Conservation (phyloP, 441 rosid species). For the Gossypium davidsonii region DNA sequence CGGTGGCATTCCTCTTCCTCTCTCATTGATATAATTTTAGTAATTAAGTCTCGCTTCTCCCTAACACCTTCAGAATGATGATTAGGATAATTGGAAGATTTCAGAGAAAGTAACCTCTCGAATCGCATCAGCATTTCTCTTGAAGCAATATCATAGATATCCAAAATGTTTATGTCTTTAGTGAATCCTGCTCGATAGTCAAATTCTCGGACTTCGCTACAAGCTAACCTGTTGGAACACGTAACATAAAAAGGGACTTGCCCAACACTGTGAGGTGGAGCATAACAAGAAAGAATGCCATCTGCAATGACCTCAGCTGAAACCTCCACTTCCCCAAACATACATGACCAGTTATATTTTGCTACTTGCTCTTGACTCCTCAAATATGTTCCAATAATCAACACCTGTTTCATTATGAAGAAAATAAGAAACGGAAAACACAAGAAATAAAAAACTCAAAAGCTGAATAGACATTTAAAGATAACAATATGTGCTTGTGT, state of each 20-base stretch:
- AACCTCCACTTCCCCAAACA: conserved; percentile 98
- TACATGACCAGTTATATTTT: conserved; percentile 77
- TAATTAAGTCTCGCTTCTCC: conserved; percentile 43
- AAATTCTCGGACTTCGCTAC: conserved; percentile 94
- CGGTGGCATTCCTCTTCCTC: conserved; percentile 54
- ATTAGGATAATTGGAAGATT: conserved; percentile 25
- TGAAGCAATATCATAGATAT: conserved; percentile 31
- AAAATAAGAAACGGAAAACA: not conserved
- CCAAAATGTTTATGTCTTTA: conserved; percentile 36
- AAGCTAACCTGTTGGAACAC: conserved; percentile 83
- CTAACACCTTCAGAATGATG: conserved; percentile 30
- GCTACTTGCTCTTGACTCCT: conserved; percentile 47
- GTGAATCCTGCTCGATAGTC: conserved; percentile 51
- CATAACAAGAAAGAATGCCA: conserved; percentile 72
- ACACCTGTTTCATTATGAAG: conserved; percentile 42
- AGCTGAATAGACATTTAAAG: not conserved
- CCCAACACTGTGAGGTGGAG: conserved; percentile 65
- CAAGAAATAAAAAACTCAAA: not conserved
- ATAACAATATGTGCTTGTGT: not conserved
- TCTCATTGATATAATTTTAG: conserved; percentile 48
- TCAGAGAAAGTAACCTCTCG: conserved; percentile 45
- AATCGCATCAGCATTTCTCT: conserved; percentile 22
- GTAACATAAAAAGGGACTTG: conserved; percentile 85
- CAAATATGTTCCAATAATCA: conserved; percentile 69
- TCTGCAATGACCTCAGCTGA: conserved; percentile 79